phyloP scores from a whole-genome alignment of 2,329 filamentous ascomycete genomes.

The Hymenoscyphus fructigenus region DNA sequence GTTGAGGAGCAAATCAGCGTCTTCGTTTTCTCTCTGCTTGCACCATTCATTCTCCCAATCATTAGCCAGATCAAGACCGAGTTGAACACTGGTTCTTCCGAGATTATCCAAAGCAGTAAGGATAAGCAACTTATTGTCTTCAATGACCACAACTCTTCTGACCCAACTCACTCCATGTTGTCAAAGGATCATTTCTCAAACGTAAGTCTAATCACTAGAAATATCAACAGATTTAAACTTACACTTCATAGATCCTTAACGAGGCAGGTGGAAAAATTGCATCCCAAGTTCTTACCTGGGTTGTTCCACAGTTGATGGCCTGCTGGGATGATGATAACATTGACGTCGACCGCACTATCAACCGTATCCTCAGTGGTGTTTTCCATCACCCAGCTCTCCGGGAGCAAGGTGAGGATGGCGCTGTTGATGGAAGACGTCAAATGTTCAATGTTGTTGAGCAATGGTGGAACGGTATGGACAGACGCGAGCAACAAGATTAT shows the following conservation, averaged over 20 bases:
- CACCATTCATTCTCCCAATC: conserved; percentile 82
- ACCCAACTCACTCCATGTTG: conserved; percentile 94
- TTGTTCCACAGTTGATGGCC: conserved; percentile 83
- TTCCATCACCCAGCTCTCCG: conserved; percentile 87
- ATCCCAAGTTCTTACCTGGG: conserved; percentile 76
- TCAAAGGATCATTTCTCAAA: conserved; percentile 86
- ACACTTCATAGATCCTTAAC: conserved; percentile 61
- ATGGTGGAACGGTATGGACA: conserved; percentile 75
- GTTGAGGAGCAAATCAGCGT: conserved; percentile 83
- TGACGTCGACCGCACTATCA: conserved; percentile 68
- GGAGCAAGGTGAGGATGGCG: conserved; percentile 66
- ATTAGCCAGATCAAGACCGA: conserved; percentile 85
- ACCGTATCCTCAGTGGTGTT: conserved; percentile 77
- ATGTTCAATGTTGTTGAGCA: conserved; percentile 80
- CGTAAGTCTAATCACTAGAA: conserved; percentile 18
- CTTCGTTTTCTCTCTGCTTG: conserved; percentile 89
- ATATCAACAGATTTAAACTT: conserved; percentile 26
- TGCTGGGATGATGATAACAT: conserved; percentile 77
- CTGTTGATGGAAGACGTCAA: conserved; percentile 65
- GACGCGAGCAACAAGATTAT: conserved; percentile 63
- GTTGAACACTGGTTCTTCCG: conserved; percentile 78
- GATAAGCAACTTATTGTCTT: conserved; percentile 87
- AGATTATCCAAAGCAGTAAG: conserved; percentile 83
- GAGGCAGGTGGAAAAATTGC: conserved; percentile 84
- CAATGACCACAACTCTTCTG: conserved; percentile 69